Evolutionary conservation across 176 grass and related monocot genomes (phyloP).

Genomic region (Ensete glaucum): DNA sequence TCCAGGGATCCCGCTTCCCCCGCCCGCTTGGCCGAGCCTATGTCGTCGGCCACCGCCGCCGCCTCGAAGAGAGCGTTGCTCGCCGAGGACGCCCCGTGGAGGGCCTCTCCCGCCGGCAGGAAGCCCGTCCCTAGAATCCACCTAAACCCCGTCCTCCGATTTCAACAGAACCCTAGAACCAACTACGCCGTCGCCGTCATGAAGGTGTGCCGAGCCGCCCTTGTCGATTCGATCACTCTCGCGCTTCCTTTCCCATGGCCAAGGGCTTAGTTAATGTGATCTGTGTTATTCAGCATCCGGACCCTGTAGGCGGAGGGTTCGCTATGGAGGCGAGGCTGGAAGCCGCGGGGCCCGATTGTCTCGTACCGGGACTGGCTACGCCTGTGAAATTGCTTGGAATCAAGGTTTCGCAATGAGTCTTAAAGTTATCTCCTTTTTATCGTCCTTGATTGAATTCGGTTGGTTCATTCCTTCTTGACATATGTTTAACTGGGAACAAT

Average conservation of each 20-base stretch:
- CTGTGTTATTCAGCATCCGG: constrained; percentile 44
- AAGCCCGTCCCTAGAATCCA: constrained; percentile 70
- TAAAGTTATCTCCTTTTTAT: neutral
- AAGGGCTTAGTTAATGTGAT: neutral
- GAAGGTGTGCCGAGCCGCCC: constrained; percentile 39
- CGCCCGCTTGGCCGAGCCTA: neutral
- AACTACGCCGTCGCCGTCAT: constrained; percentile 79
- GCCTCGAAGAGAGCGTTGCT: constrained; percentile 54
- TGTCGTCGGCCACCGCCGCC: constrained; percentile 6
- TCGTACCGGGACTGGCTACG: constrained; percentile 73
- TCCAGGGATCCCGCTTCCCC: too few relatives aligned
- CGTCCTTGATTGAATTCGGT: neutral
- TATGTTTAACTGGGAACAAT: neutral
- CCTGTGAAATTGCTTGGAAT: constrained; percentile 81
- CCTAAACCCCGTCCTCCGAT: constrained; percentile 56
- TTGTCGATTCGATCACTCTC: neutral
- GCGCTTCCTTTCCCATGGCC: neutral
- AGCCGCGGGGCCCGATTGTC: constrained; percentile 83
- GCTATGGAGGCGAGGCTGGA: constrained; percentile 83
- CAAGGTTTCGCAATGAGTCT: constrained; percentile 41
- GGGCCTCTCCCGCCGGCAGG: constrained; percentile 33
- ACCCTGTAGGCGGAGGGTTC: constrained; percentile 80
- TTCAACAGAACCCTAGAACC: constrained; percentile 49
- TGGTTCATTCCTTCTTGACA: neutral
- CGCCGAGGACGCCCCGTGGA: constrained; percentile 86